phyloP scores from a whole-genome alignment of 371 early-diverging fungal genomes.

The Mucor mucedo region DNA sequence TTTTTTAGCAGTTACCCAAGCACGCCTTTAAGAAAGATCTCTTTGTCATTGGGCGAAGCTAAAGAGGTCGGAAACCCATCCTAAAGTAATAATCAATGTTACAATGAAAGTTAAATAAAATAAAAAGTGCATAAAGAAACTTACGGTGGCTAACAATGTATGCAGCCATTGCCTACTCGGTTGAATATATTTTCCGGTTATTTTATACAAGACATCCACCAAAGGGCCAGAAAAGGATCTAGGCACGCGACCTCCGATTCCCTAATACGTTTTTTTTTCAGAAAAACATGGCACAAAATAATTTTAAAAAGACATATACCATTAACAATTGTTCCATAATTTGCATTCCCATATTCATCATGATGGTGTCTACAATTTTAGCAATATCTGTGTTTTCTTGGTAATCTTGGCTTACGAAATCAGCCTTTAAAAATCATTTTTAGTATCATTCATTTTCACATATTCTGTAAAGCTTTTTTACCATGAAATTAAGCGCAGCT shows the following conservation, averaged over 20 bases:
- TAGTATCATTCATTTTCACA: background rate
- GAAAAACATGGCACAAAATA: too few species aligned
- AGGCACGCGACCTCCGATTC: slow-evolving; percentile 75
- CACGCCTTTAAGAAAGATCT: slow-evolving; percentile 63
- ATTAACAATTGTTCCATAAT: slow-evolving; percentile 60
- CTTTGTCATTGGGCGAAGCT: slow-evolving; percentile 60
- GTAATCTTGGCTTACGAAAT: slow-evolving; percentile 57
- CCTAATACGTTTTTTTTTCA: slow-evolving; percentile 36
- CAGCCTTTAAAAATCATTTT: slow-evolving; percentile 39
- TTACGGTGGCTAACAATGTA: slow-evolving; percentile 59
- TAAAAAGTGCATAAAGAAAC: background rate
- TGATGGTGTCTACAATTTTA: slow-evolving; percentile 47
- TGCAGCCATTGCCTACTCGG: slow-evolving; percentile 63
- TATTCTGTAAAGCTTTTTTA: slow-evolving; percentile 18
- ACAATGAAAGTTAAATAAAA: background rate
- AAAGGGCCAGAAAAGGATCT: slow-evolving; percentile 69
- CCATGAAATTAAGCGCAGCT: slow-evolving; percentile 65
- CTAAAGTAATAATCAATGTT: slow-evolving; percentile 32
- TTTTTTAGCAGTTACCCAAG: slow-evolving; percentile 48
- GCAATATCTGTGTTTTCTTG: slow-evolving; percentile 44
- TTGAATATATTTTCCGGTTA: slow-evolving; percentile 59
- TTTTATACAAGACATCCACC: slow-evolving; percentile 67
- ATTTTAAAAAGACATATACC: slow-evolving; percentile 23
- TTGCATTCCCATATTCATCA: slow-evolving; percentile 55
- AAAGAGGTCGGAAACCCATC: slow-evolving; percentile 69